Evolutionary conservation across 441 rosid species (phyloP), one percentile per base, ranked within the genome.

Genomic region (Mallotus repandus): DNA sequence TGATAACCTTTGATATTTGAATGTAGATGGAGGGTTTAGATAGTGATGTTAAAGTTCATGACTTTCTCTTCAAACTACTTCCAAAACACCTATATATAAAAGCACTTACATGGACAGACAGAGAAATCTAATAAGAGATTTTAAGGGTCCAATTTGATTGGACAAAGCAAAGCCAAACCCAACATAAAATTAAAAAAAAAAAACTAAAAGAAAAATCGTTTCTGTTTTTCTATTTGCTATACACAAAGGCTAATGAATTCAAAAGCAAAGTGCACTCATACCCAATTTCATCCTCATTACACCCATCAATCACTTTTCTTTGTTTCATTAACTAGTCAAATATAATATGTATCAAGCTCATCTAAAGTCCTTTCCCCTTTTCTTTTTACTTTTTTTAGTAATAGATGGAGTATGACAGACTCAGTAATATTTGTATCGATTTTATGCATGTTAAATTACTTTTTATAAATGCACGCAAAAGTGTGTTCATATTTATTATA

Each of bases 131-230:
- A 35, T 9, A 38, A 21, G 69, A 79, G 86, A 77, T 81, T 60
- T 53, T 68, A 55, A 22, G 78, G 81, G 80, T 79, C 85, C 83
- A 76, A 66, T 56, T 74, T 81, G 77, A 77, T 83, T 65, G 66
- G 82, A 78, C 80, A 75, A 78, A 78, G 82, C 82, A 75, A 76
- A 71, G 73, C 80, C 74, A 66, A 81, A 70, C 74, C 74, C 69
- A 78, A 69, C 76, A 73, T 65, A 74, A 48, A 46, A 66, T 63
- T 32, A 32, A 32, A 32, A 32, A 32, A 1, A 32, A 35, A 35
- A 35, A 1, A 35, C 4, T 35, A 35, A 35, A 25, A 25, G 29
- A 25, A 25, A 25, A 76, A 82, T 84, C 70, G 73, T 71, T 45
- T 52, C 60, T 52, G 69, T 65, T 61, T 74, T 60, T 65, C 11